Evolutionary conservation across 257 asterid species (phyloP), one percentile per base, ranked within the genome.

Genomic region (Prunella vulgaris): DNA sequence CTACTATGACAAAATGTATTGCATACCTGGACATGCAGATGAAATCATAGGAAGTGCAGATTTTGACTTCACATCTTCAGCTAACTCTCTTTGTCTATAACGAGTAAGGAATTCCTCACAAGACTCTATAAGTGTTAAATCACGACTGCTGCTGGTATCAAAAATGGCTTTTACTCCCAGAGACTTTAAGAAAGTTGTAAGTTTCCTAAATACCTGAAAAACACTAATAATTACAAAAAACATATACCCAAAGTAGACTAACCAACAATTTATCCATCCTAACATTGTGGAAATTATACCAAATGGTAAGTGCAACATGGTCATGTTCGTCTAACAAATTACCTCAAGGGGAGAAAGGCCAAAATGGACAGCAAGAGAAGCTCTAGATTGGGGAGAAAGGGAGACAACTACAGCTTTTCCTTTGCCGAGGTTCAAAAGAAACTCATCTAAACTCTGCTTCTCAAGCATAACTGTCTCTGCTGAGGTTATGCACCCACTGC

Each of bases 381-480:
- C 96, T 76, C 98, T 85, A 59, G 98, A 94, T 80, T 94, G 99
- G 24, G 99, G 97, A 72, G 99, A 89, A 27, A 91, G 78, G 40
- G 99, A 94, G 76, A 94, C 85, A 76, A 94, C 64, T 22, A 85
- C 92, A 24, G 92, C 57, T 74, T 86, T 94, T 71, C 96, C 97
- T 44, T 74, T 78, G 60, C 78, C 59, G 48, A 94, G 85, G 54
- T 82, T 89, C 22, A 78, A 81, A 80, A 89, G 80, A 77, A 94
- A 94, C 80, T 94, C 99, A 53, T 89, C 98, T 56, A 86, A 78
- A 84, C 98, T 94, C 85, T 94, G 99, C 82, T 85, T 91, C 90
- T 94, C 99, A 71, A 94, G 99, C 97, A 94, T 85, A 68, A 94
- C 95, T 0, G 99, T 89, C 86, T 94, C 99, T 42, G 99, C 99